Evolutionary conservation across 768 basidiomycete species (phyloP), one percentile per base, ranked within the genome.

Genomic region (Kwoniella europaea): DNA sequence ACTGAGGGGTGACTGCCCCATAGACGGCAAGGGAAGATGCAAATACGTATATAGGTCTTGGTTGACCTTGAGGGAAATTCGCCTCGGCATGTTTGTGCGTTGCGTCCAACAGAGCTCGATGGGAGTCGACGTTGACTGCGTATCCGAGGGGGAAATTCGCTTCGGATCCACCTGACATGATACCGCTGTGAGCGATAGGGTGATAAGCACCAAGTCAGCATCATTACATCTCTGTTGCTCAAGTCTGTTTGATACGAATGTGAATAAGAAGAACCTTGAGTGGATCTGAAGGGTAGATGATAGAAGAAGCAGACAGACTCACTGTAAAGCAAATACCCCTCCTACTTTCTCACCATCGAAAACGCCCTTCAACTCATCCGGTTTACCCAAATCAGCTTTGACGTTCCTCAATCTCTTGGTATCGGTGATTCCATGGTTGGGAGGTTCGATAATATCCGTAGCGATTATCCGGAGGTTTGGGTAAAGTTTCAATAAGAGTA

Each of bases 151-250:
- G 87, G 77, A 90, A 89, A 71, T 88, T 86, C 68, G 88, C 87
- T 77, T 90, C 89, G 16, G 88, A 86, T 44, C 88, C 88, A 16
- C 88, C 86, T 27, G 88, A 89, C 89, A 90, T 89, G 74, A 89
- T 88, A 2, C 89, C 89, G 65, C 82, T 83, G 62, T 18, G 63
- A 18, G 9, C 13, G 18, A 10, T 7, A 43, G 55, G 43, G 15
- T 15, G 50, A 24, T 5, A 64, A 61, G 15, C 35, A 63, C 46
- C 6, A 68, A 59, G n/a, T 56, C 12, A 67, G n/a, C 10, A 13
- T 58, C 18, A 50, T 50, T 63, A 18, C 3, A 60, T 56, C 6
- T 10, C 24, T 24, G 24, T 24, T 24, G 24, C 24, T 24, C 24
- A 24, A 24, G 24, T 24, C 2, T 24, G 24, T 24, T 24, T 24